These are phyloP conservation scores for Leptographium lundbergii DNA, from an alignment of 2,329 filamentous ascomycete species.

Conservation along the genomic window DNA sequence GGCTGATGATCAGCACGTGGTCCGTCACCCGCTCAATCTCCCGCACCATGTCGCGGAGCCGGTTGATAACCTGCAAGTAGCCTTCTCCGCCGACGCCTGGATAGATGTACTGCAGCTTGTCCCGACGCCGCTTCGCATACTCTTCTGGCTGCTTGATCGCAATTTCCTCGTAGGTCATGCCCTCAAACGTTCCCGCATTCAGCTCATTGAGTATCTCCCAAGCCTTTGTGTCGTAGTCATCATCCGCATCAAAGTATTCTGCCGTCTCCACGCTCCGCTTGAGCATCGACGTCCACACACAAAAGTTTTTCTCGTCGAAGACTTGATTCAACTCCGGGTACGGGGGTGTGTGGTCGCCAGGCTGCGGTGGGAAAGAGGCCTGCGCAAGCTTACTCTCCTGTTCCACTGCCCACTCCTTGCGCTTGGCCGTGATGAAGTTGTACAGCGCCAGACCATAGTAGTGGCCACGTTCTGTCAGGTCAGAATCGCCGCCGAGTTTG, in stretches of 20 bases:
- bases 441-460: conserved; percentile 70
- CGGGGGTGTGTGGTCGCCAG: conserved; percentile 85
- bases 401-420: conserved; percentile 68
- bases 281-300: conserved; percentile 97
- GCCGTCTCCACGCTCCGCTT: conserved; percentile 79
- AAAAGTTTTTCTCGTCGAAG: conserved; percentile 76
- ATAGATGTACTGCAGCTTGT: conserved; percentile 95
- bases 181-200: conserved; percentile 85
- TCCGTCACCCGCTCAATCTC: conserved; percentile 97
- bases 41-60: conserved; percentile 86
- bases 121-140: conserved; percentile 62
- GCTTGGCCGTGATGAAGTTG: conserved; percentile 70
- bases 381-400: conserved; percentile 67
- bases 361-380: conserved; percentile 75
- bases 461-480: conserved; percentile 67
- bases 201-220: conserved; percentile 98
- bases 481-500: conserved; percentile 83
- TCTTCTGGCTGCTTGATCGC: conserved; percentile 66
- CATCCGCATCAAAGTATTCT: conserved; percentile 77
- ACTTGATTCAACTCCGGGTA: conserved; percentile 73
- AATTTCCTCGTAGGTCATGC: conserved; percentile 89
- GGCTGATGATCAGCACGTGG: conserved; percentile 82
- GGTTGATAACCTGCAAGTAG: conserved; percentile 93
- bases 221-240: conserved; percentile 92
- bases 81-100: conserved; percentile 92